Percentiles rank a stretch among this genome's conserved stretches.
Evolutionary conservation across 2,329 filamentous ascomycete genomes (phyloP).

Genomic region (Claviceps quebecensis): DNA sequence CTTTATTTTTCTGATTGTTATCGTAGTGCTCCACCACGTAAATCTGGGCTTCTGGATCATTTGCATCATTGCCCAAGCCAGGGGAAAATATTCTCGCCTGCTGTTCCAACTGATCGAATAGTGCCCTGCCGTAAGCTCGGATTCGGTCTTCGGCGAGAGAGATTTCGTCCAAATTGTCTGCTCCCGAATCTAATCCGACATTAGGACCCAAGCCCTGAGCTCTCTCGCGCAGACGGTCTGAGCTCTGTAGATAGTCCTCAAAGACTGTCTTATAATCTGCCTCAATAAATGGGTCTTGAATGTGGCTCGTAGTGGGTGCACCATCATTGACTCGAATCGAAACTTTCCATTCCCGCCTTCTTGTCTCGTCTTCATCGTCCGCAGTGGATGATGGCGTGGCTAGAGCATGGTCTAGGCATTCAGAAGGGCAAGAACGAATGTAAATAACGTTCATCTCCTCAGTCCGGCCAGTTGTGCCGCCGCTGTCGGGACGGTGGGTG

Average conservation of each 20-base stretch:
- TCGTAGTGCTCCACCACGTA: constrained; percentile 15
- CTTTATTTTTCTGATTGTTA: constrained; percentile 1
- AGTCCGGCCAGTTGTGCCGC: constrained; percentile 1
- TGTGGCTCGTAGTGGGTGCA: constrained; percentile 4
- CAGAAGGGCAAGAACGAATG: constrained; percentile 8
- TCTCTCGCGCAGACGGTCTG: constrained; percentile 12
- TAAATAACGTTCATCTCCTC: constrained; percentile 11
- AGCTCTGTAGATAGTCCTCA: constrained; percentile 14
- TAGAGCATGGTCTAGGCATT: constrained; percentile 3
- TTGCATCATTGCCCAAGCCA: neutral
- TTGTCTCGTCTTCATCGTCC: constrained; percentile 1
- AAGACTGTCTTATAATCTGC: constrained; percentile 13
- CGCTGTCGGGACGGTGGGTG: neutral
- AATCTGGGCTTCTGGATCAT: constrained; percentile 10
- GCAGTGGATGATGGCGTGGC: constrained; percentile 1
- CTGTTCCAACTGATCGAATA: constrained; percentile 12
- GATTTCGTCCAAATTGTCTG: constrained; percentile 5
- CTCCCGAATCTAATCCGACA: neutral
- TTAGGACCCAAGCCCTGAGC: constrained; percentile 7
- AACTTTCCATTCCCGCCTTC: constrained; percentile 12
- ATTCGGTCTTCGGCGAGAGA: constrained; percentile 11
- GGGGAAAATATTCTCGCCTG: constrained; percentile 4
- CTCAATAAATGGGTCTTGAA: constrained; percentile 14
- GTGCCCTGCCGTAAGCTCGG: constrained; percentile 8
- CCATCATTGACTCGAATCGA: constrained; percentile 11